These are phyloP conservation scores for Tricholoma bakamatsutake DNA, from an alignment of 768 basidiomycete genomes.

Conservation along the genomic window DNA sequence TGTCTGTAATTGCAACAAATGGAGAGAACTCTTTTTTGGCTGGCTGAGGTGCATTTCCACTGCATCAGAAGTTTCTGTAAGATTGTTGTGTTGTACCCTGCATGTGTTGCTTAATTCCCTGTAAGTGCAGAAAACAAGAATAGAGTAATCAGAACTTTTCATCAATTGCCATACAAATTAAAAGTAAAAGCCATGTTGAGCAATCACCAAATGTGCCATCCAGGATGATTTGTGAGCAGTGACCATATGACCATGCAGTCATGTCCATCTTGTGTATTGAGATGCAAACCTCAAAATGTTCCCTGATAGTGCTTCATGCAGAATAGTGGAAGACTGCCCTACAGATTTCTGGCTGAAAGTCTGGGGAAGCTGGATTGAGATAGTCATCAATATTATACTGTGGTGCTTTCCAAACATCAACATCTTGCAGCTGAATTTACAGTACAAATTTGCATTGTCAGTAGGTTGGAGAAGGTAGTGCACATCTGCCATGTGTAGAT, in stretches of 20 bases:
- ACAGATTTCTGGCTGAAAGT: neutral
- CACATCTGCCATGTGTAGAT: neutral
- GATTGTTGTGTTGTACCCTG: conserved; percentile 11
- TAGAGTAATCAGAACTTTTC: conserved; percentile 24
- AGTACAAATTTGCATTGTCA: neutral
- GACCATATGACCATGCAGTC: conserved; percentile 17
- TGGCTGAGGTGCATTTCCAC: too few species aligned
- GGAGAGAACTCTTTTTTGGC: too few species aligned
- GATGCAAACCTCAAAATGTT: conserved; percentile 23
- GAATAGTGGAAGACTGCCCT: neutral
- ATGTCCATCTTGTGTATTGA: conserved; percentile 20
- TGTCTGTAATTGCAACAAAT: too few species aligned
- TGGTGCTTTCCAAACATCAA: neutral
- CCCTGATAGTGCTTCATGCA: neutral
- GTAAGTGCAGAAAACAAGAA: too few species aligned
- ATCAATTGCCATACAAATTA: conserved; percentile 27
- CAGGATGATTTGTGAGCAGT: conserved; percentile 14
- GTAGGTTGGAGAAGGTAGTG: neutral
- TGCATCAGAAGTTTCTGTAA: too few species aligned
- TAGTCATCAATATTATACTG: neutral
- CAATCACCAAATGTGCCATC: conserved; percentile 22
- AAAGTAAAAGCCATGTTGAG: conserved; percentile 18
- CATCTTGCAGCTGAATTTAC: neutral
- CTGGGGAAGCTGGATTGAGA: neutral
- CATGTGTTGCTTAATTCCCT: conserved; percentile 9